Percentiles rank a stretch among this genome's conserved stretches.
phyloP scores from a whole-genome alignment of 169 alveolate species.

The Plasmodium malariae region DNA sequence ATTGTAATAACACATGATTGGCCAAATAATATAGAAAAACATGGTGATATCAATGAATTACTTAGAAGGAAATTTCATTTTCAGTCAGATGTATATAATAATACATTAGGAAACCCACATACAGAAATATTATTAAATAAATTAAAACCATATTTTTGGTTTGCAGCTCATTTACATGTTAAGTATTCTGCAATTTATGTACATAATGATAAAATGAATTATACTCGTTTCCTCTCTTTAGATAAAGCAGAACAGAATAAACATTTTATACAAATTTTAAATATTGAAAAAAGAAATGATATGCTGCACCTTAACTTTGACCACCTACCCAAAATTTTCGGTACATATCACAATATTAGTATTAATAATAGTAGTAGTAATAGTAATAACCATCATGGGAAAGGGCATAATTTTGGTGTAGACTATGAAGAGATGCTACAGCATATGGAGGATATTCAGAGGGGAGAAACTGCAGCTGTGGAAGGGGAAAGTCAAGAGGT shows the following conservation, averaged over 20 bases:
- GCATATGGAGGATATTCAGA: background rate
- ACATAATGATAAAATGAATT: constrained; percentile 78
- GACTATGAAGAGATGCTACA: constrained; percentile 2
- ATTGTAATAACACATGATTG: constrained; percentile 97
- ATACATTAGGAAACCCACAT: constrained; percentile 83
- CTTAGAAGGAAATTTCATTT: constrained; percentile 88
- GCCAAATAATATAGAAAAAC: constrained; percentile 93
- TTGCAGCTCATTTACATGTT: constrained; percentile 84
- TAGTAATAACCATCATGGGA: background rate
- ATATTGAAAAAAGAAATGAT: constrained; percentile 14
- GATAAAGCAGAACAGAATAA: constrained; percentile 55
- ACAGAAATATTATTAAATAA: constrained; percentile 78
- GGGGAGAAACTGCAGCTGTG: constrained; percentile 7
- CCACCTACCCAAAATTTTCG: constrained; percentile 12
- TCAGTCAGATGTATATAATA: constrained; percentile 46
- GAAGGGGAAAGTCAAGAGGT: background rate
- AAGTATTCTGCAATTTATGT: constrained; percentile 80
- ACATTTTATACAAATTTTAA: constrained; percentile 65
- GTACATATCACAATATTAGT: too few species aligned
- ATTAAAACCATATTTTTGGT: constrained; percentile 83
- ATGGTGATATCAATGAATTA: constrained; percentile 88
- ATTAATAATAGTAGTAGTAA: background rate
- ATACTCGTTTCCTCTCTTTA: constrained; percentile 26
- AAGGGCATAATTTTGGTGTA: background rate
- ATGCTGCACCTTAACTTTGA: constrained; percentile 3